Conservation (phyloP, 2,329 filamentous ascomycete species). For the Cytospora chrysosperma region DNA sequence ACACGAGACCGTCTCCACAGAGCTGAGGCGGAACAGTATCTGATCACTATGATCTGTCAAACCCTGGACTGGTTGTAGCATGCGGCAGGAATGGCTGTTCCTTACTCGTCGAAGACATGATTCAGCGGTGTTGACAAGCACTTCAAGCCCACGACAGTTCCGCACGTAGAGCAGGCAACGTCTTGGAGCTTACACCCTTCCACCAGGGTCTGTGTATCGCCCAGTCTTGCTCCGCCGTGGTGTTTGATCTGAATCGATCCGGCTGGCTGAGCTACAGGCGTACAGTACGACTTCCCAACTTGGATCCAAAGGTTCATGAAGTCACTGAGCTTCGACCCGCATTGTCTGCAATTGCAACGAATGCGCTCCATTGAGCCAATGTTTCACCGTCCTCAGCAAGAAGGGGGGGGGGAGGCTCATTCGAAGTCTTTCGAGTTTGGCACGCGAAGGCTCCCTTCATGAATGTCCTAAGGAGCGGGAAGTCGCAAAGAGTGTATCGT, state of each 20-base stretch:
- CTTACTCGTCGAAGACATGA: constrained; percentile 39
- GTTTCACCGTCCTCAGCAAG: neutral
- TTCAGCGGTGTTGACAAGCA: constrained; percentile 37
- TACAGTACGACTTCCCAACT: constrained; percentile 41
- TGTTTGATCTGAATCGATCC: constrained; percentile 24
- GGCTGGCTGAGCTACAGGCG: constrained; percentile 34
- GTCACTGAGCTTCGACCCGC: constrained; percentile 32
- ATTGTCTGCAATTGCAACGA: constrained; percentile 37
- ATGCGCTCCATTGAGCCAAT: constrained; percentile 37
- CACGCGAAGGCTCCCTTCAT: too few relatives aligned
- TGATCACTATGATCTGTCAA: constrained; percentile 34
- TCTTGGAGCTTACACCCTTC: constrained; percentile 39
- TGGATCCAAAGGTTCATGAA: constrained; percentile 41
- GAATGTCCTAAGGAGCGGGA: too few relatives aligned
- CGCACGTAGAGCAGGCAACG: constrained; percentile 36
- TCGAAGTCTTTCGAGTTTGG: too few relatives aligned
- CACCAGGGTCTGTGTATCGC: constrained; percentile 36
- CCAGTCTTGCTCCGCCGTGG: neutral
- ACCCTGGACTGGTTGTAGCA: neutral
- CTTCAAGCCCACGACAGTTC: constrained; percentile 35
- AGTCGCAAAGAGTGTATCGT: too few relatives aligned
- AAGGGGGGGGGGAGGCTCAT: too few relatives aligned
- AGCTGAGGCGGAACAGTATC: constrained; percentile 35
- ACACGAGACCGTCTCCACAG: constrained; percentile 27
- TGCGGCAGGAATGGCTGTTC: constrained; percentile 19